Evolutionary conservation across 345 rosid genomes (phyloP).

Genomic region (Pistacia integerrima): DNA sequence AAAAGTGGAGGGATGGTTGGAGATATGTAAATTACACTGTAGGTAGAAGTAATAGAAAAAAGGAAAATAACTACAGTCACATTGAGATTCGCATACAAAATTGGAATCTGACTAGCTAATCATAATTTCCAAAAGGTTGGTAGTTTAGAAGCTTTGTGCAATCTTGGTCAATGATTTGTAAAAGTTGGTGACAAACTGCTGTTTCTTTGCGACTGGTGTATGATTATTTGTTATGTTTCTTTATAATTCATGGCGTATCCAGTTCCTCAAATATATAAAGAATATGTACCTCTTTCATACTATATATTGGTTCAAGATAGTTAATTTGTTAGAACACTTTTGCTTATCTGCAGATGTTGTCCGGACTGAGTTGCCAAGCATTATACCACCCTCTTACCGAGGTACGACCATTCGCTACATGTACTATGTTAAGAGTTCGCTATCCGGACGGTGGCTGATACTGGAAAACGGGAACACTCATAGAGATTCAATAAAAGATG

Average conservation of each 20-base stretch:
- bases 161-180: neutral
- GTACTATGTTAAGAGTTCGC: slow-evolving; percentile 68
- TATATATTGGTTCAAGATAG: slow-evolving; percentile 5
- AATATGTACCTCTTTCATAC: neutral
- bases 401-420: slow-evolving; percentile 88
- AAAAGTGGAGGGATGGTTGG: neutral
- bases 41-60: neutral
- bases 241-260: neutral
- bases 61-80: neutral
- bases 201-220: neutral
- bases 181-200: neutral
- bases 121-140: neutral
- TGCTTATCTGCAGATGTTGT: slow-evolving; percentile 59
- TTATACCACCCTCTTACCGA: slow-evolving; percentile 85
- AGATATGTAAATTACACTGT: neutral
- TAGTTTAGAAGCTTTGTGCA: neutral
- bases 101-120: neutral
- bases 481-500: slow-evolving; percentile 46
- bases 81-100: neutral
- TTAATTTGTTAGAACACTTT: slow-evolving; percentile 7
- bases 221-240: neutral
- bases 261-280: neutral
- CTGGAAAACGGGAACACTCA: slow-evolving; percentile 61
- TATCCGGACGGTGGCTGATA: slow-evolving; percentile 65
- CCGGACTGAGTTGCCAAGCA: slow-evolving; percentile 64